phyloP scores from a whole-genome alignment of 108 stramenopile species.

The Nitzschia sp. region DNA sequence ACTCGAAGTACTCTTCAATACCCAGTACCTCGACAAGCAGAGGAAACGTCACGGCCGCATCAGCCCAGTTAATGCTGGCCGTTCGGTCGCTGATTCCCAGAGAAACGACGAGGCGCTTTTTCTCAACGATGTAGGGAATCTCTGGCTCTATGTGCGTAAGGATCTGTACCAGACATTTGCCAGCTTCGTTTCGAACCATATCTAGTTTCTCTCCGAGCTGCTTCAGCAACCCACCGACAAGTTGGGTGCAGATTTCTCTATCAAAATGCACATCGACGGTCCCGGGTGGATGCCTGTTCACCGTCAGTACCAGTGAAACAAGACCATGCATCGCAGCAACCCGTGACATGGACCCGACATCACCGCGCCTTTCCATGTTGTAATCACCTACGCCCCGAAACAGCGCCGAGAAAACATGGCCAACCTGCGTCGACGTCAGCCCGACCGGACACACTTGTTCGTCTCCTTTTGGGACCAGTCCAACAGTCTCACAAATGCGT shows the following conservation, averaged over 20 bases:
- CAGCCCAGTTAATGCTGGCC: slow-evolving; percentile 42
- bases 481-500: slow-evolving; percentile 50
- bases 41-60: slow-evolving; percentile 66
- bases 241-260: slow-evolving; percentile 31
- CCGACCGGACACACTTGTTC: neutral
- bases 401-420: slow-evolving; percentile 68
- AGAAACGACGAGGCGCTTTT: slow-evolving; percentile 6
- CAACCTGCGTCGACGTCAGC: slow-evolving; percentile 44
- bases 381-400: slow-evolving; percentile 88
- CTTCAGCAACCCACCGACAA: slow-evolving; percentile 75
- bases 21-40: slow-evolving; percentile 65
- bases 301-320: slow-evolving; percentile 44
- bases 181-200: slow-evolving; percentile 80
- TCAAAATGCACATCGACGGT: slow-evolving; percentile 31
- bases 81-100: neutral
- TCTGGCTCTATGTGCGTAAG: neutral
- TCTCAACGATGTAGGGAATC: slow-evolving; percentile 12
- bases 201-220: slow-evolving; percentile 95
- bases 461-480: neutral
- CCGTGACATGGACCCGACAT: slow-evolving; percentile 98
- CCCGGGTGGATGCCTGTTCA: neutral
- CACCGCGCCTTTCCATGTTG: slow-evolving; percentile 95
- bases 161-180: slow-evolving; percentile 57
- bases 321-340: slow-evolving; percentile 90
- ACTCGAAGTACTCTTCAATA: slow-evolving; percentile 71